A percentile compares a stretch with the other conserved stretches of the same genome.
Conservation (phyloP, 192 early-diverging fungal species). For the Phycomyces blakesleeanus region DNA sequence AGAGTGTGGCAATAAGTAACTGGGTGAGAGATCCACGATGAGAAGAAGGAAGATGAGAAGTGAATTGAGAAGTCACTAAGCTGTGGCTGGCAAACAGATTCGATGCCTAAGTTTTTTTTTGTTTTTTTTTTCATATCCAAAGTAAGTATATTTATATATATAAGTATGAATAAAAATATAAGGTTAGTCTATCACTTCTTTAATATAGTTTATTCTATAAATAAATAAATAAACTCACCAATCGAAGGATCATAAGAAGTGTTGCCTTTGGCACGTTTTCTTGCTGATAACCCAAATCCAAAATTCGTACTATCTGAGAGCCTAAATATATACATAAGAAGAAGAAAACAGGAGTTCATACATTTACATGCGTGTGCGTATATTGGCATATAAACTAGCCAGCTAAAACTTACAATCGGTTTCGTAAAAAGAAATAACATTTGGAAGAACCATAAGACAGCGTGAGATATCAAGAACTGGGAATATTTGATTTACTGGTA, state of each 20-base stretch:
- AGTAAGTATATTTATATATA: too few species aligned
- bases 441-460: slow-evolving; percentile 46
- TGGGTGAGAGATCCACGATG: slow-evolving; percentile 54
- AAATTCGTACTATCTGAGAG: slow-evolving; percentile 5
- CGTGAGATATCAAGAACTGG: slow-evolving; percentile 64
- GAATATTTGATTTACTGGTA: slow-evolving; percentile 52
- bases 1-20: slow-evolving; percentile 56
- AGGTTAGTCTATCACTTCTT: too few species aligned
- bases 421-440: slow-evolving; percentile 43
- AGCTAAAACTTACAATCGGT: slow-evolving; percentile 32
- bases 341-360: not conserved
- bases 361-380: not conserved
- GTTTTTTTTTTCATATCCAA: too few species aligned
- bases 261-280: slow-evolving; percentile 43
- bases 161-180: too few species aligned
- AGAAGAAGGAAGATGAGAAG: slow-evolving; percentile 35
- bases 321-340: not conserved
- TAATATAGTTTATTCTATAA: too few species aligned
- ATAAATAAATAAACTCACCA: slow-evolving; percentile 42
- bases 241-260: slow-evolving; percentile 54
- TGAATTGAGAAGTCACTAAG: slow-evolving; percentile 31
- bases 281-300: slow-evolving; percentile 9
- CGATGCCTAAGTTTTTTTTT: slow-evolving; percentile 36
- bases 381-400: too few species aligned
- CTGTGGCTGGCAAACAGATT: slow-evolving; percentile 51